Percentiles rank a stretch among this genome's conserved stretches.
Conservation (phyloP, 257 asterid species). For the Solanum dulcamara region DNA sequence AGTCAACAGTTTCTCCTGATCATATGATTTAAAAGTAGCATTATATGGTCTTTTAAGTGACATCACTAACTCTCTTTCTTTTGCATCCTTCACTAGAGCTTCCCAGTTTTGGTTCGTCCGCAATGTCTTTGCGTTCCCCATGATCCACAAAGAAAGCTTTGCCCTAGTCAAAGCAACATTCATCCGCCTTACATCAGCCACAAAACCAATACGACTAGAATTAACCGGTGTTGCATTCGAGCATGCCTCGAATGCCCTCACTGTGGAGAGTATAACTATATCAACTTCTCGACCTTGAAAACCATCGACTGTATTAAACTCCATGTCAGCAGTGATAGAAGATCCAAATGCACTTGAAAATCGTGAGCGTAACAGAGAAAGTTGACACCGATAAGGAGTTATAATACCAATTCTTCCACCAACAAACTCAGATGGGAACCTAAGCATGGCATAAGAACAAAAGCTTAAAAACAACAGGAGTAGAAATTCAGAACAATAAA, state of each 20-base stretch:
- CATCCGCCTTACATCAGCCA: conserved; percentile 98
- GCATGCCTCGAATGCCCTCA: conserved; percentile 67
- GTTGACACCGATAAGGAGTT: conserved; percentile 84
- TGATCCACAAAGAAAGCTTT: conserved; percentile 73
- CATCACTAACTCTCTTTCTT: conserved; percentile 52
- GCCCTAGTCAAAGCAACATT: conserved; percentile 99
- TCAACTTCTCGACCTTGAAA: conserved; percentile 99
- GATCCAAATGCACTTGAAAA: conserved; percentile 84
- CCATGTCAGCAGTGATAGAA: conserved; percentile 68
- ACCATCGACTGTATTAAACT: conserved; percentile 94
- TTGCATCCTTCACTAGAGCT: conserved; percentile 75
- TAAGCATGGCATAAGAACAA: conserved; percentile 23
- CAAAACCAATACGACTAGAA: conserved; percentile 71
- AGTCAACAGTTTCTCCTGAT: conserved; percentile 13
- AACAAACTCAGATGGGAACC: conserved; percentile 69
- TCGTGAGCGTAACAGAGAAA: conserved; percentile 68
- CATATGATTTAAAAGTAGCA: conserved; percentile 23
- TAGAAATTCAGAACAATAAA: not conserved
- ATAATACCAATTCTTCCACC: conserved; percentile 81
- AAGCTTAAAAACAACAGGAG: not conserved
- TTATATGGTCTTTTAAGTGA: conserved; percentile 62
- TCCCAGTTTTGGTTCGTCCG: conserved; percentile 68
- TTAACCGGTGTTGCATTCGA: conserved; percentile 21
- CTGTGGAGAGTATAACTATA: conserved; percentile 82
- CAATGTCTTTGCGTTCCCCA: conserved; percentile 77